Evolutionary conservation across 306 rosid genomes (phyloP), one percentile per base, ranked within the genome.

Genomic region (Alnus glutinosa): DNA sequence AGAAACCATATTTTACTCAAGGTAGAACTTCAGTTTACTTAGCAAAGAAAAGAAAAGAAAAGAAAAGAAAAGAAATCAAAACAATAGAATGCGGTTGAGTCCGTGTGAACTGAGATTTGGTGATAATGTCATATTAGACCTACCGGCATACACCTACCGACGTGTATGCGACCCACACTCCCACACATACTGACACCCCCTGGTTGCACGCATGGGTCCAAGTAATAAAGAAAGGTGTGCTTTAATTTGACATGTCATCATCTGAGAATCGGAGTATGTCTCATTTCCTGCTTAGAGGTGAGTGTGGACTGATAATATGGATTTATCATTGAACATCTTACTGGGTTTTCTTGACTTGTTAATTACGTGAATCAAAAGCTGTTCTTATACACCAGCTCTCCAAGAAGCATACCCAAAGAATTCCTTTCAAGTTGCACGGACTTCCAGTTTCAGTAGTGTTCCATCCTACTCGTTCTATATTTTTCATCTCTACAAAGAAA

Each of bases 391-490:
- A 93, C 85, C 92, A 85, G 89, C 84, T 95, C 64, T 89, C 97
- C 30, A 90, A 87, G 89, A 93, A 93, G 84, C 74, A 83, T 74
- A 90, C 93, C 4, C 97, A 95, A 82, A 89, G 82, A 73, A 83
- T 90, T 83, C 94, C 97, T 15, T 90, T 89, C 89, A 91, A 91
- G 80, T 84, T 95, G 85, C 96, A 55, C n/a, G 98, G 94, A 74
- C 84, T 93, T 82, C 93, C 98, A 57, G 98, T 95, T 86, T 76
- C 87, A 79, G 85, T 97, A 50, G 80, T 90, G 67, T 95, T 95
- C 83, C 99, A 95, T 82, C 99, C 98, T 49, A 84, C 92, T 9
- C 89, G 88, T 59, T 91, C 98, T 23, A 79, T 87, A 79, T 86
- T 95, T 86, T 95, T 92, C 82, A 74, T 93, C 77, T 88, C 97